A percentile compares a stretch with the other conserved stretches of the same genome.
Evolutionary conservation across 495 filamentous ascomycete genomes (phyloP).

Genomic region (Penicillium flavigenum): DNA sequence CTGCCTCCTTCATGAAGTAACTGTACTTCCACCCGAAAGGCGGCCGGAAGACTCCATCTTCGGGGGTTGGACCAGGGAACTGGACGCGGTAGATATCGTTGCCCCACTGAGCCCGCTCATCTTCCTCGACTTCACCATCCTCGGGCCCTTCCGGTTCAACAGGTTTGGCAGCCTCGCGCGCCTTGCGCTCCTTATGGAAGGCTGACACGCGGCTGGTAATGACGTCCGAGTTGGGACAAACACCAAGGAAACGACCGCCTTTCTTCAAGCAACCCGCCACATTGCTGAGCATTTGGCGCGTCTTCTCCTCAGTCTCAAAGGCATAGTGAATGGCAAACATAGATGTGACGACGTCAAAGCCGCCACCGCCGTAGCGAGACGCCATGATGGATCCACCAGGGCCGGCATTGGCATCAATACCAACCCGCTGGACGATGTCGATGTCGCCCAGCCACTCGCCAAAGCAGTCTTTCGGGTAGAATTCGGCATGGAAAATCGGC

Average conservation of each 20-base stretch:
- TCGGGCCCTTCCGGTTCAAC: slow-evolving; percentile 32
- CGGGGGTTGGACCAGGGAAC: slow-evolving; percentile 76
- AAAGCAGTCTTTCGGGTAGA: slow-evolving; percentile 87
- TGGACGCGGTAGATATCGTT: slow-evolving; percentile 87
- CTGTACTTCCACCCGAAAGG: slow-evolving; percentile 97
- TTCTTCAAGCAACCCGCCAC: slow-evolving; percentile 87
- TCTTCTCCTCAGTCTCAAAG: slow-evolving; percentile 86
- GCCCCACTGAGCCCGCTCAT: slow-evolving; percentile 71
- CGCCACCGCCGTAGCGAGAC: slow-evolving; percentile 63
- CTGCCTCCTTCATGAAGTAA: slow-evolving; percentile 92
- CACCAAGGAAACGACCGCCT: slow-evolving; percentile 88
- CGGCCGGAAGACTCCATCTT: slow-evolving; percentile 79
- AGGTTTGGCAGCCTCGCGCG: slow-evolving; percentile 35
- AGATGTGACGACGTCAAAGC: slow-evolving; percentile 94
- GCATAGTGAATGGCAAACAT: slow-evolving; percentile 99
- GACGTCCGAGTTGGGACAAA: slow-evolving; percentile 90
- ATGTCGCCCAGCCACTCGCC: slow-evolving; percentile 75
- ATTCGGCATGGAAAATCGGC: slow-evolving; percentile 75
- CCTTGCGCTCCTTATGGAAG: slow-evolving; percentile 62
- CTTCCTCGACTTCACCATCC: slow-evolving; percentile 54
- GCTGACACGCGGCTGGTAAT: slow-evolving; percentile 64
- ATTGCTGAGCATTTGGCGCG: slow-evolving; percentile 88
- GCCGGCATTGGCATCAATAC: slow-evolving; percentile 68
- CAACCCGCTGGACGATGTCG: slow-evolving; percentile 74
- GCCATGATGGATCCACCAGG: slow-evolving; percentile 55